phyloP scores from a whole-genome alignment of 73 alveolate species.

The Blepharisma japonicum region DNA sequence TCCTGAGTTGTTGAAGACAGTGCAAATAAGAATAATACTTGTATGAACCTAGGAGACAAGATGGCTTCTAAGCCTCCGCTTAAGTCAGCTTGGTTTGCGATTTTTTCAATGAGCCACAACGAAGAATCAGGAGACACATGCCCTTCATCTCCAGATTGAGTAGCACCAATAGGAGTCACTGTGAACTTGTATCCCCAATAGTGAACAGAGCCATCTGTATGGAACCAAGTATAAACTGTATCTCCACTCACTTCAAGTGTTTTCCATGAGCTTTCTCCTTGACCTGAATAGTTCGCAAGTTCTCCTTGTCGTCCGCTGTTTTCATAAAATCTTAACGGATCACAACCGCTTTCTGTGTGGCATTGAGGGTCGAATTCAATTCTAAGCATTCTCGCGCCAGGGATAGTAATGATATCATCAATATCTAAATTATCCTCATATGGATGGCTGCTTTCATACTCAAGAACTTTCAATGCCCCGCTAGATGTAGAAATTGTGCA shows the following conservation, averaged over 20 bases:
- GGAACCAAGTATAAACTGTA: conserved; percentile 26
- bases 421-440: conserved; percentile 20
- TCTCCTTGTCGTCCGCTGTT: conserved; percentile 24
- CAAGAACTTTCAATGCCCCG: not conserved
- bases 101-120: not conserved
- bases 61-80: conserved; percentile 8
- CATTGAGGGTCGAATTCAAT: conserved; percentile 31
- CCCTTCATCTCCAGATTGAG: conserved; percentile 5
- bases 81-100: not conserved
- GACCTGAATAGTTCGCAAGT: conserved; percentile 15
- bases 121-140: conserved; percentile 1
- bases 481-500: not conserved
- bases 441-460: conserved; percentile 22
- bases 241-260: conserved; percentile 26
- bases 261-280: conserved; percentile 13
- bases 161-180: conserved; percentile 15
- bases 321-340: conserved; percentile 29
- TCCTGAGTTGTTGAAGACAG: not conserved
- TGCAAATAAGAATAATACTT: not conserved
- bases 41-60: not conserved
- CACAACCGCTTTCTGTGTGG: conserved; percentile 36
- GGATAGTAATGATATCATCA: conserved; percentile 17
- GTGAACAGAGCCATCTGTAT: conserved; percentile 30
- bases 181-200: conserved; percentile 31
- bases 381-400: conserved; percentile 7